Percentiles rank a stretch among this genome's conserved stretches.
phyloP scores from a whole-genome alignment of 2,329 filamentous ascomycete species.

The Magnaporthiopsis rhizophila region DNA sequence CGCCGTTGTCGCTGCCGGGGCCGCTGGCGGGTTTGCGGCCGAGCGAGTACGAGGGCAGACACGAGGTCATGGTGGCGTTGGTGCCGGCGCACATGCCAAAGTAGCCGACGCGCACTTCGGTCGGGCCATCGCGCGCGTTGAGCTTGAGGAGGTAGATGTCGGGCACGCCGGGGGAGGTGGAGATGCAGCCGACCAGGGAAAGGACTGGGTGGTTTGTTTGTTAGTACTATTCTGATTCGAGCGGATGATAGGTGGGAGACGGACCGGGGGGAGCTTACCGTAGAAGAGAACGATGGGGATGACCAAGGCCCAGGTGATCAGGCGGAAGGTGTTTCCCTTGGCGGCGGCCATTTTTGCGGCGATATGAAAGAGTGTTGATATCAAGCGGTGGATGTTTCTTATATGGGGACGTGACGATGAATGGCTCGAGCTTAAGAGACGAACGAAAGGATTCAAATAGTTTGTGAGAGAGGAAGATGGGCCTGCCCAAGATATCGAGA shows the following conservation, averaged over 20 bases:
- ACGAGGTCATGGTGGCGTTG: conserved; percentile 6
- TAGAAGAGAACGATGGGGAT: conserved; percentile 8
- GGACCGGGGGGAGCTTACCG: neutral
- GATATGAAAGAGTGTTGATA: neutral
- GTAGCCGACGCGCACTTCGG: conserved; percentile 15
- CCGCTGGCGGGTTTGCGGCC: conserved; percentile 5
- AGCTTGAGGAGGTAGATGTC: conserved; percentile 15
- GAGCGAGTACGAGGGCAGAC: conserved; percentile 11
- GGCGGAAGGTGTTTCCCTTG: neutral
- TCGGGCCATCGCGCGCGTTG: conserved; percentile 12
- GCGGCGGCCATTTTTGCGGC: neutral
- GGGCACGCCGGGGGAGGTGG: conserved; percentile 16
- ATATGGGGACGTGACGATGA: no score
- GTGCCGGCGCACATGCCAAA: conserved; percentile 14
- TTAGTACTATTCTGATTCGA: neutral
- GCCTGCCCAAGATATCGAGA: conserved; percentile 3
- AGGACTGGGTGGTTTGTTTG: conserved; percentile 9
- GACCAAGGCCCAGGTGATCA: conserved; percentile 3
- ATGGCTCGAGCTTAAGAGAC: neutral
- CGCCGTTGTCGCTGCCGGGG: neutral
- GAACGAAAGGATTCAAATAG: neutral
- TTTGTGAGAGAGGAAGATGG: neutral
- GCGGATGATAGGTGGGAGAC: neutral
- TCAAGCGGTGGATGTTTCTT: neutral
- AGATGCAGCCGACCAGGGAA: conserved; percentile 15